Conservation (phyloP, 495 filamentous ascomycete genomes). For the Trichoderma reesei region DNA sequence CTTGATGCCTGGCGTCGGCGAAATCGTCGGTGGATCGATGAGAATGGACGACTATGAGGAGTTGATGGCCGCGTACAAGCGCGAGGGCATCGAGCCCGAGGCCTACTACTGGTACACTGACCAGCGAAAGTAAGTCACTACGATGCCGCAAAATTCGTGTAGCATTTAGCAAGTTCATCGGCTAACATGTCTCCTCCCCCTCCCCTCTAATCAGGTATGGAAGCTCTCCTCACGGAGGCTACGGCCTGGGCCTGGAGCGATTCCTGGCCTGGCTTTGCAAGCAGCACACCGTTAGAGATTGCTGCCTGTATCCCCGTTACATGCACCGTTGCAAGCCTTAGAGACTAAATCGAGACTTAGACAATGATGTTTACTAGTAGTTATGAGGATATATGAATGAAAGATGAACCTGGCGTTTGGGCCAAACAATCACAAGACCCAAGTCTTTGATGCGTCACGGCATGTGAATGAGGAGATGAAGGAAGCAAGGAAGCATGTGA, state of each 20-base stretch:
- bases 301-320: conserved; percentile 86
- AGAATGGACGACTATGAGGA: conserved; percentile 92
- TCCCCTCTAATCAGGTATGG: conserved; percentile 56
- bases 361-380: neutral
- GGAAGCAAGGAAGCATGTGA: neutral
- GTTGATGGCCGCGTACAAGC: conserved; percentile 77
- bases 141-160: neutral
- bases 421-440: neutral
- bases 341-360: conserved; percentile 12
- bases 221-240: conserved; percentile 87
- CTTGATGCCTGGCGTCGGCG: conserved; percentile 84
- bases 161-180: conserved; percentile 19
- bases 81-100: conserved; percentile 72
- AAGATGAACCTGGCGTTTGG: neutral
- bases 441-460: neutral
- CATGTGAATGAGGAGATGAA: neutral
- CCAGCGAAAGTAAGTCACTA: conserved; percentile 75
- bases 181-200: neutral
- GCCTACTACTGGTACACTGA: conserved; percentile 99
- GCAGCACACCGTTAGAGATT: conserved; percentile 82
- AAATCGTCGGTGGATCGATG: conserved; percentile 96
- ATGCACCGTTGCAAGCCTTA: conserved; percentile 89
- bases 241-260: conserved; percentile 88
- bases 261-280: conserved; percentile 95
- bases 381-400: conserved; percentile 3